Evolutionary conservation across 768 basidiomycete genomes (phyloP).

Genomic region (Cystofilobasidium bisporidii): DNA sequence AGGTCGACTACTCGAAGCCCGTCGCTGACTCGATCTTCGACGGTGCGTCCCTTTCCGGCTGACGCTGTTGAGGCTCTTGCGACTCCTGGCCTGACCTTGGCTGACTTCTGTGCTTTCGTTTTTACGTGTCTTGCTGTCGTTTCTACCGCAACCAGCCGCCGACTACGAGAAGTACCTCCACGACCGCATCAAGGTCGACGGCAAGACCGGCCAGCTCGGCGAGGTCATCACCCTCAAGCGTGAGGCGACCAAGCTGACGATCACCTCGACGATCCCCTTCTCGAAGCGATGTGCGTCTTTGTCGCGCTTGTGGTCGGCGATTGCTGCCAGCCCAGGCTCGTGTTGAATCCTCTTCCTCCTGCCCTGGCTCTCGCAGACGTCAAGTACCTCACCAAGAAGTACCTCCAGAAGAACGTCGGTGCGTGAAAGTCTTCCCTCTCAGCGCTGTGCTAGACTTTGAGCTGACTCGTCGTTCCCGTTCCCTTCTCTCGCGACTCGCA

Average conservation of each 20-base stretch:
- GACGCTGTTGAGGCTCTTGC: too few relatives aligned
- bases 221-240: slow-evolving; percentile 78
- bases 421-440: too few relatives aligned
- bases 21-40: slow-evolving; percentile 27
- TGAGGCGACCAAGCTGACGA: slow-evolving; percentile 73
- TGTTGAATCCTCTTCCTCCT: too few relatives aligned
- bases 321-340: too few relatives aligned
- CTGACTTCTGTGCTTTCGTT: too few relatives aligned
- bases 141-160: slow-evolving; percentile 49
- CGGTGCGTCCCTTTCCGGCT: too few relatives aligned
- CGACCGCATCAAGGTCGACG: slow-evolving; percentile 44
- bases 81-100: too few relatives aligned
- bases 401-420: slow-evolving; percentile 86
- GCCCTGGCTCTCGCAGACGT: slow-evolving; percentile 43
- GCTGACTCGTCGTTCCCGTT: too few relatives aligned
- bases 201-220: slow-evolving; percentile 82
- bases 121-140: too few relatives aligned
- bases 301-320: too few relatives aligned
- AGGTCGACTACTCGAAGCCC: slow-evolving; percentile 30
- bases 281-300: slow-evolving; percentile 50
- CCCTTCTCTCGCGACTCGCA: too few relatives aligned
- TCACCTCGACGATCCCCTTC: slow-evolving; percentile 77
- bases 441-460: too few relatives aligned
- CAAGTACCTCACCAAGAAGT: slow-evolving; percentile 96
- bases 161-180: slow-evolving; percentile 54